Percentiles rank a stretch among this genome's conserved stretches.
phyloP scores from a whole-genome alignment of 768 basidiomycete species.

The Lentinula guzmanii region DNA sequence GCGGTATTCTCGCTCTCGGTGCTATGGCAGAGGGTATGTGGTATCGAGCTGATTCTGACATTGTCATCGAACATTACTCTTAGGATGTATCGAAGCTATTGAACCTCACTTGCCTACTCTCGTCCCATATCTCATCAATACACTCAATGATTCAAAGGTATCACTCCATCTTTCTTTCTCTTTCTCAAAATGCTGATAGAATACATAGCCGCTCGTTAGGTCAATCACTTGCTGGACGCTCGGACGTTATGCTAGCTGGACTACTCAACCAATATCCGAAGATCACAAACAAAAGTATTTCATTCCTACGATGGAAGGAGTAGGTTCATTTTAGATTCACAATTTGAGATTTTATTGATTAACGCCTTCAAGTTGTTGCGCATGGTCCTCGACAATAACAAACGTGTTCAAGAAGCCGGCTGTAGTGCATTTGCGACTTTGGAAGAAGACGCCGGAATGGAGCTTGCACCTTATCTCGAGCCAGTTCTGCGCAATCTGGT shows the following conservation, averaged over 20 bases:
- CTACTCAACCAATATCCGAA: conserved; percentile 75
- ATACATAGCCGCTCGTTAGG: conserved; percentile 80
- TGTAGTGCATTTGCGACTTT: conserved; percentile 98
- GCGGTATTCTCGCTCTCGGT: conserved; percentile 91
- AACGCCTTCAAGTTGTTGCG: conserved; percentile 65
- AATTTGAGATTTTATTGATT: not conserved
- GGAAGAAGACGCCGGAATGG: conserved; percentile 92
- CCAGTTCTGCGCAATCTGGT: conserved; percentile 94
- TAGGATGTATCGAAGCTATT: conserved; percentile 95
- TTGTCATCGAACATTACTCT: not conserved
- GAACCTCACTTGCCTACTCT: conserved; percentile 93
- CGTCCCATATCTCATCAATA: conserved; percentile 88
- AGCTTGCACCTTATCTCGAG: conserved; percentile 89
- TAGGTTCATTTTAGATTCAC: conserved; percentile 34
- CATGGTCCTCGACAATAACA: conserved; percentile 97
- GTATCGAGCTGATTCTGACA: not conserved
- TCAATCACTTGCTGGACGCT: conserved; percentile 99
- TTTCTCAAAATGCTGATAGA: not conserved
- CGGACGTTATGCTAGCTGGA: conserved; percentile 98
- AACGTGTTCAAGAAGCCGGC: conserved; percentile 98
- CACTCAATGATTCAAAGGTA: conserved; percentile 89
- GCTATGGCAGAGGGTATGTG: conserved; percentile 94
- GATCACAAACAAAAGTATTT: conserved; percentile 90
- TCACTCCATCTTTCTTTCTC: conserved; percentile 7
- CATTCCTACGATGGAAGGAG: conserved; percentile 97